These are phyloP conservation scores for Byssothecium circinans DNA, from an alignment of 2,329 filamentous ascomycete genomes.

Conservation along the genomic window DNA sequence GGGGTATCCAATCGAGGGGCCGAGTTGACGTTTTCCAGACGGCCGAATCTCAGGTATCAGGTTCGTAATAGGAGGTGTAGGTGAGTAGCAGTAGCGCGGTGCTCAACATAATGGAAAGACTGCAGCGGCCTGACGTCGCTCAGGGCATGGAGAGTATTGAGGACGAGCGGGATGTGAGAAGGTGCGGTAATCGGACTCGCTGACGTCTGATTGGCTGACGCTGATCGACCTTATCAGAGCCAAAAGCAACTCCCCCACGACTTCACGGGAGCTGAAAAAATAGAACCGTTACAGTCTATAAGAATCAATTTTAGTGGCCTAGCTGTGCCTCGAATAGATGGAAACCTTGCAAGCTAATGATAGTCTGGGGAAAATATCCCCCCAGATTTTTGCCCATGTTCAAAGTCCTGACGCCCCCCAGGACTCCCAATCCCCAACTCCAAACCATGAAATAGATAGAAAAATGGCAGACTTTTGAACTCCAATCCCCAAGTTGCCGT, in stretches of 20 bases:
- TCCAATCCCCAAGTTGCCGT: neutral
- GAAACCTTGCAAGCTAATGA: no score
- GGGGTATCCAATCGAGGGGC: constrained; percentile 19
- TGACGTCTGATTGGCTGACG: constrained; percentile 13
- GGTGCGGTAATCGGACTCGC: constrained; percentile 1
- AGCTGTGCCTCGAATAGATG: no score
- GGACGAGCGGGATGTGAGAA: constrained; percentile 4
- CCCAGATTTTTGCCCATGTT: no score
- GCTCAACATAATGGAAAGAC: constrained; percentile 20
- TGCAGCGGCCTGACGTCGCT: neutral
- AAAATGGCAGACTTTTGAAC: no score
- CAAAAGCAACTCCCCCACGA: neutral
- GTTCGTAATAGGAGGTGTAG: constrained; percentile 1
- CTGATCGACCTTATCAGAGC: constrained; percentile 13
- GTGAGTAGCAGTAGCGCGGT: constrained; percentile 13
- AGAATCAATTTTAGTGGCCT: no score
- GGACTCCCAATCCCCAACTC: neutral
- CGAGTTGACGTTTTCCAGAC: constrained; percentile 1
- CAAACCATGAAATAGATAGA: neutral
- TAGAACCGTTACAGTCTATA: no score
- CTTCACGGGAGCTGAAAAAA: no score
- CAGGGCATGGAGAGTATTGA: constrained; percentile 12
- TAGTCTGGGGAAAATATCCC: no score
- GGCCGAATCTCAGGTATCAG: constrained; percentile 8
- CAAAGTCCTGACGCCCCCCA: no score